Base-by-base conservation (phyloP, 257 asterid genomes). In the Ajuga chamaepitys region DNA sequence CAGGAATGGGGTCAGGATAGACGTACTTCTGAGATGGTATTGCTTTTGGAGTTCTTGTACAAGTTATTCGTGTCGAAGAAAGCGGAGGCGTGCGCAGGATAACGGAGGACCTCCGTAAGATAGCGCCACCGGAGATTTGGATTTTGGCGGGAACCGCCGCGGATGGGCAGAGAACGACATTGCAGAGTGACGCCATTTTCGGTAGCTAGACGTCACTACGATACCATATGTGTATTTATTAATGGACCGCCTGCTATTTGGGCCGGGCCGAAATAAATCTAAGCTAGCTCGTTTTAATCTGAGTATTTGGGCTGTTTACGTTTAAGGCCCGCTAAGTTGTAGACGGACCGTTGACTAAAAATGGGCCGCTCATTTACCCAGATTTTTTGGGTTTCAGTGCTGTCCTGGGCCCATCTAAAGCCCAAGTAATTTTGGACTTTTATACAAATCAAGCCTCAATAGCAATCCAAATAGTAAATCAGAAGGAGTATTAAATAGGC, bases 1-100 rank as follows among this genome's bases (percentile, higher is more conserved):
- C 78, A 54, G 91, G 88, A 64, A 66, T 67, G 11, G 95, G 88
- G 60, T 83, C 85, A 38, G 87, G 95, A 55, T 88, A 86, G 4
- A 77, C 76, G 72, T 75, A 70, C 51, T 74, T 77, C 62, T 65
- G 81, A 51, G 80, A 58, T 37, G 77, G 78, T 34, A 35, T 62
- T 55, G 89, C 82, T 32, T 64, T 70, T 12, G 67, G 74, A 52
- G 70, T 58, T 25, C 42, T 25, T 14, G 66, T 32, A 1, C 53
- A 21, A 6, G 21, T 21, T 57, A 34, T 76, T 42, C 40, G 73
- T 30, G 74, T 12, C 53, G 32, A 44, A 1, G 13, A 45, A 3
- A 38, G 25, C 9, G 37, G 50, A 4, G 14, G 35, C 12, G 40
- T 9, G 78, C 68, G 74, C 58, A 66, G 83, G 69, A 40, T 58